phyloP scores from a whole-genome alignment of 495 filamentous ascomycete species.

The Penicillium subrubescens region DNA sequence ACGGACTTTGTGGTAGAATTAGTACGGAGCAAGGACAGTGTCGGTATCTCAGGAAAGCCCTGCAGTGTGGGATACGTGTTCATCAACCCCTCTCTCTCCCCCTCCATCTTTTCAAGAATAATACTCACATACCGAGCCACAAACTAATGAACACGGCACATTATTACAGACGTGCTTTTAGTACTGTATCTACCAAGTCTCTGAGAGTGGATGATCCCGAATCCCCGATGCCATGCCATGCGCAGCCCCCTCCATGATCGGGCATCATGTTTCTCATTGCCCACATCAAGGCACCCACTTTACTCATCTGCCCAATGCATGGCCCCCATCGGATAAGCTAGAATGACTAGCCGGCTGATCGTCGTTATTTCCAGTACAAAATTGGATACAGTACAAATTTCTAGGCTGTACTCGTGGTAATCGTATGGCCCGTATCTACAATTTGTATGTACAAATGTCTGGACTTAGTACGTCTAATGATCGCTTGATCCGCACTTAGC shows the following conservation, averaged over 20 bases:
- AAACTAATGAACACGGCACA: neutral
- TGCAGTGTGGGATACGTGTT: neutral
- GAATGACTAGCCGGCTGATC: neutral
- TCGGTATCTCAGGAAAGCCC: neutral
- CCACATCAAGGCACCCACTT: neutral
- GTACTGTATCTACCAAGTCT: neutral
- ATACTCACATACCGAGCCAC: neutral
- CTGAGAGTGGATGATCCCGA: neutral
- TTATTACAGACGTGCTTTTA: neutral
- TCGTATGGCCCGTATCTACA: neutral
- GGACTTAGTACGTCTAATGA: neutral
- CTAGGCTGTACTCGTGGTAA: neutral
- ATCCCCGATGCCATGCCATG: conserved; percentile 2
- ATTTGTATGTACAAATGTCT: neutral
- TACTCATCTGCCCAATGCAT: conserved; percentile 6
- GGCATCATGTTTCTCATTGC: neutral
- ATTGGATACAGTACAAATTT: neutral
- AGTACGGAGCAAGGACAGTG: neutral
- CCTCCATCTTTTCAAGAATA: neutral
- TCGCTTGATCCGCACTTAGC: neutral
- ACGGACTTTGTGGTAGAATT: neutral
- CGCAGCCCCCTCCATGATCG: neutral
- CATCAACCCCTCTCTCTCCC: neutral
- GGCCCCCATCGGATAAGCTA: neutral
- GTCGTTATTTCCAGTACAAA: neutral